Conservation (phyloP, 23 red algal genomes). For the Gracilariopsis chorda region DNA sequence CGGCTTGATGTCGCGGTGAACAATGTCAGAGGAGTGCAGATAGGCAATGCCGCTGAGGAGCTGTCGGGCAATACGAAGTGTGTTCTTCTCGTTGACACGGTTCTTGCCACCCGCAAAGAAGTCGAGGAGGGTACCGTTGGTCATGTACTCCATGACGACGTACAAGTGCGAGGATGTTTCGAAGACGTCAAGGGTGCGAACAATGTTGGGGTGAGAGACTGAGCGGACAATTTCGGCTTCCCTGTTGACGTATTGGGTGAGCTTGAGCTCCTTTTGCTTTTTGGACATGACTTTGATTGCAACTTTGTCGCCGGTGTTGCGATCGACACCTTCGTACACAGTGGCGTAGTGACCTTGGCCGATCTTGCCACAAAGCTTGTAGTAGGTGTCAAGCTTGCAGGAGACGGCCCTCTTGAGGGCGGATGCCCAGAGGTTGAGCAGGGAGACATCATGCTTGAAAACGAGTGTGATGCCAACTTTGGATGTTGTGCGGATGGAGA, state of each 20-base stretch:
- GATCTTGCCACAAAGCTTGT: conserved; percentile 22
- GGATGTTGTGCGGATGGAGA: conserved; percentile 2
- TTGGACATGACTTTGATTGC: conserved; percentile 44
- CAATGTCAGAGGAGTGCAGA: conserved; percentile 77
- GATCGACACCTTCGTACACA: conserved; percentile 31
- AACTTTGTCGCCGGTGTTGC: conserved; percentile 18
- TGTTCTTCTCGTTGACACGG: conserved; percentile 59
- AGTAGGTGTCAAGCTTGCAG: conserved; percentile 3
- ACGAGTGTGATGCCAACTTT: conserved; percentile 12
- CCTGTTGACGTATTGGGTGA: not conserved
- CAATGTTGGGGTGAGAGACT: conserved; percentile 30
- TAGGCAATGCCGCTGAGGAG: conserved; percentile 76
- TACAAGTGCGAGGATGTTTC: conserved; percentile 33
- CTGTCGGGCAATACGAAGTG: conserved; percentile 58
- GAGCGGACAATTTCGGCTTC: conserved; percentile 48
- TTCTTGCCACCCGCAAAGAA: conserved; percentile 6
- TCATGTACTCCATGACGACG: conserved; percentile 48
- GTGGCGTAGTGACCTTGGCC: conserved; percentile 50
- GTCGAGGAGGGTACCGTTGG: conserved; percentile 3
- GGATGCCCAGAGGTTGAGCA: conserved; percentile 23
- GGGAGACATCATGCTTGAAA: conserved; percentile 29
- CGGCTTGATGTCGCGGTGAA: conserved; percentile 96
- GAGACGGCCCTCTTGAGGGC: conserved; percentile 1
- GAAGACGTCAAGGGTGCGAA: conserved; percentile 35
- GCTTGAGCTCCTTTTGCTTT: conserved; percentile 22